Conservation (phyloP, 2,329 filamentous ascomycete genomes). For the Pseudopithomyces chartarum region DNA sequence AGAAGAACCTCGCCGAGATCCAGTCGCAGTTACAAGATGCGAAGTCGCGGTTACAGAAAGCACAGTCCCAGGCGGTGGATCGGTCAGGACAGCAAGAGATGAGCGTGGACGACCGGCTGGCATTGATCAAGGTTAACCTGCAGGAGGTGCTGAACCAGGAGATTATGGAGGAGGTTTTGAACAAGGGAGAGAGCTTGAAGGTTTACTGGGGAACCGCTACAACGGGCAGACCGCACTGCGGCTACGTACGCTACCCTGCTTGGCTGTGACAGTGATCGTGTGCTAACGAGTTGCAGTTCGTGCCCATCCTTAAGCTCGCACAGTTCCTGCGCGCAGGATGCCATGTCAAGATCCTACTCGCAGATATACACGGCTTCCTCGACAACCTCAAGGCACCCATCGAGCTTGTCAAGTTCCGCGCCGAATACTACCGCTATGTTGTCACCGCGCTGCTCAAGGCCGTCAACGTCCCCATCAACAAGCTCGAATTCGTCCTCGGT, state of each 20-base stretch:
- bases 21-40: constrained; percentile 38
- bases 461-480: constrained; percentile 77
- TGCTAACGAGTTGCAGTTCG: constrained; percentile 56
- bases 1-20: constrained; percentile 38
- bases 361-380: constrained; percentile 70
- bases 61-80: constrained; percentile 20
- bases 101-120: constrained; percentile 66
- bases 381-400: constrained; percentile 86
- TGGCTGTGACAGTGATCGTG: not conserved
- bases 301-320: constrained; percentile 86
- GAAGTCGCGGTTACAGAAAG: constrained; percentile 32
- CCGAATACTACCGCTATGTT: constrained; percentile 79
- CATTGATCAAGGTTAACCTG: constrained; percentile 79
- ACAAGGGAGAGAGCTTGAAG: constrained; percentile 68
- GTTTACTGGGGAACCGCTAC: constrained; percentile 91
- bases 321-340: constrained; percentile 85
- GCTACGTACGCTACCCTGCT: constrained; percentile 61
- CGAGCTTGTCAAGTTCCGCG: constrained; percentile 81
- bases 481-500: constrained; percentile 82
- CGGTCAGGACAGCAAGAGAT: constrained; percentile 35
- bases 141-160: constrained; percentile 83
- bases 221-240: constrained; percentile 85
- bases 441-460: constrained; percentile 77
- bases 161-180: constrained; percentile 75
- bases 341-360: constrained; percentile 78